phyloP scores from a whole-genome alignment of 2,329 filamentous ascomycete genomes.

The Diaporthe sp. region DNA sequence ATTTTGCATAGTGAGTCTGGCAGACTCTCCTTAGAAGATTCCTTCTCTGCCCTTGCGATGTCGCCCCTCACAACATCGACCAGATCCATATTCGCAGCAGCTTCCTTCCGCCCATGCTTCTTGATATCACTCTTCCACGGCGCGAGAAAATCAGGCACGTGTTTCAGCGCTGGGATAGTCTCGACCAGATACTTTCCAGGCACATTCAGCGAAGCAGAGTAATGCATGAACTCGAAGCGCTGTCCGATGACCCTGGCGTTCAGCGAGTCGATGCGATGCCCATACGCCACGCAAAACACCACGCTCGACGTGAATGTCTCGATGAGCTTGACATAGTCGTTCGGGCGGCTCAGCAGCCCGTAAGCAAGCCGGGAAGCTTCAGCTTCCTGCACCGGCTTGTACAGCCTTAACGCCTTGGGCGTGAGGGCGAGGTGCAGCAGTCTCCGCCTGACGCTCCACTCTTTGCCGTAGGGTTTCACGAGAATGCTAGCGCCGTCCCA shows the following conservation, averaged over 20 bases:
- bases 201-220: conserved; percentile 60
- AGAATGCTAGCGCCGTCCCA: conserved; percentile 58
- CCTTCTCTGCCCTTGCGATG: conserved; percentile 50
- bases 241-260: conserved; percentile 60
- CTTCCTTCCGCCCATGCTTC: conserved; percentile 51
- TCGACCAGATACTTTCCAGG: conserved; percentile 60
- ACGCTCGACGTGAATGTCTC: conserved; percentile 62
- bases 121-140: conserved; percentile 62
- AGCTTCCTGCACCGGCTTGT: conserved; percentile 62
- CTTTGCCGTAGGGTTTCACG: conserved; percentile 62
- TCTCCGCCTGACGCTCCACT: conserved; percentile 58
- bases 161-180: conserved; percentile 56
- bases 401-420: conserved; percentile 56
- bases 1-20: conserved; percentile 59
- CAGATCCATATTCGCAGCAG: conserved; percentile 55
- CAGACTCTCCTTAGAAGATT: conserved; percentile 45
- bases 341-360: conserved; percentile 54
- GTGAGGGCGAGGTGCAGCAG: conserved; percentile 58
- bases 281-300: conserved; percentile 64
- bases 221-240: conserved; percentile 62
- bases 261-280: conserved; percentile 61
- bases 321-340: conserved; percentile 58
- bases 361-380: conserved; percentile 59
- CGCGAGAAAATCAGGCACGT: conserved; percentile 57
- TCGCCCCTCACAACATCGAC: conserved; percentile 55